Base-by-base conservation (phyloP, 257 asterid species). In the Solanum neorickii region DNA sequence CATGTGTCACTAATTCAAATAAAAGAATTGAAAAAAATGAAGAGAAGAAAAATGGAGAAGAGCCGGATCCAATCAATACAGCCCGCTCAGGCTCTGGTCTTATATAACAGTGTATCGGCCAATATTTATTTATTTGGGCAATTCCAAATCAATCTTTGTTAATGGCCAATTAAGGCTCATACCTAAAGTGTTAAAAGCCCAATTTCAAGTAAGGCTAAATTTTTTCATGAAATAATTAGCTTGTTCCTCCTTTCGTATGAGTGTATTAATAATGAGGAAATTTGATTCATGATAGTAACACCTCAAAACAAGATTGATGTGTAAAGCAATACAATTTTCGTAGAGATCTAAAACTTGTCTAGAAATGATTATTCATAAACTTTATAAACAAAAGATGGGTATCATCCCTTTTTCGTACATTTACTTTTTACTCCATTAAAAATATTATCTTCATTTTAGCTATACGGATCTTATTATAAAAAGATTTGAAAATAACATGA, bases 21-120 rank as follows among this genome's bases (percentile, higher is more conserved):
- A 33, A 3, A 33, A 33, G 3, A 33, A 0, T 33, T 33, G 4
- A 0, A 0, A 33, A 33, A 33, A 33, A 33, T 33, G 0, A 3
- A 33, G 1, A 33, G 35, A 33, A 33, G 35, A 33, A 1, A 33
- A 33, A 33, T 33, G 4, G 35, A 33, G 33, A 3, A 0, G 33
- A 31, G 33, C 33, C 0, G 33, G 33, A 31, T 31, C 6, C 18
- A 47, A 47, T 47, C 62, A 18, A 18, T 2, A 52, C 62, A 52
- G 7, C n/a, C n/a, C 11, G 6, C 1, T 16, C 4, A 16, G 7
- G n/a, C 62, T 52, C 62, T 1, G 62, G n/a, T 16, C 4, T 52
- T 52, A 52, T 52, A 52, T 52, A 16, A 16, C 62, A 52, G 60
- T 49, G 60, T 49, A 49, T 49, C 14, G 6, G 8, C 31, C 16